Base-by-base conservation (phyloP, 2,329 filamentous ascomycete species). In the Fusarium armeniacum region DNA sequence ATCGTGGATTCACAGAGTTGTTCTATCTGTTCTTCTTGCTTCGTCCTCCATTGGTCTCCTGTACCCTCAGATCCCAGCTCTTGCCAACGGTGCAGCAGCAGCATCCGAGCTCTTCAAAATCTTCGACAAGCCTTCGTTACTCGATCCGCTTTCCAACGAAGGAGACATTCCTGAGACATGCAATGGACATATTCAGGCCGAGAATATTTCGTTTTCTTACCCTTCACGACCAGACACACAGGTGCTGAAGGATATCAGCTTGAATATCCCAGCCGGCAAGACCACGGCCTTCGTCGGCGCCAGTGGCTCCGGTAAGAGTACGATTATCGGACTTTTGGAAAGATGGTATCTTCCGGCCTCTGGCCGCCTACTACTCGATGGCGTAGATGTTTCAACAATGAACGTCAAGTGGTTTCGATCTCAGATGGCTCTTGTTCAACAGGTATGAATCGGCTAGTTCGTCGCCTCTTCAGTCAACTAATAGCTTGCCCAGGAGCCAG, bases 211-310 rank as follows among this genome's bases (percentile, higher is more conserved):
- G 30, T 93, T 93, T 70, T 85, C 89, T 2, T 93, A 93, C 73
- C 91, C 91, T 1, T 86, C 80, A 40, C 82, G 89, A 15, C 85
- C 86, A 0, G 82, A 86, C 58, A 83, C 87, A 50, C 85, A 85
- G 60, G 86, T 91, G 0, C 77, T 91, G 5, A 82, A 89, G 60
- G 78, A 82, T 5, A 77, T 91, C 6, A 83, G 82, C 66, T 76
- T 91, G 6, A 79, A 75, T 1, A 85, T 91, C 45, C 81, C 84
- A 40, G 83, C 85, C 7, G 87, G 88, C 5, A 89, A 90, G 69
- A 84, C 88, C 1, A 91, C 89, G 0, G 90, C 90, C 3, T 89
- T 93, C n/a, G 90, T 93, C 10, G 91, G 90, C 0, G 85, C 89
- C 1, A 90, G 88, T 5, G 90, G 90, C 0, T 88, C 85, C 6